These are phyloP conservation scores for Yueomyces sinensis DNA, from an alignment of 805 yeast species.

Conservation along the genomic window DNA sequence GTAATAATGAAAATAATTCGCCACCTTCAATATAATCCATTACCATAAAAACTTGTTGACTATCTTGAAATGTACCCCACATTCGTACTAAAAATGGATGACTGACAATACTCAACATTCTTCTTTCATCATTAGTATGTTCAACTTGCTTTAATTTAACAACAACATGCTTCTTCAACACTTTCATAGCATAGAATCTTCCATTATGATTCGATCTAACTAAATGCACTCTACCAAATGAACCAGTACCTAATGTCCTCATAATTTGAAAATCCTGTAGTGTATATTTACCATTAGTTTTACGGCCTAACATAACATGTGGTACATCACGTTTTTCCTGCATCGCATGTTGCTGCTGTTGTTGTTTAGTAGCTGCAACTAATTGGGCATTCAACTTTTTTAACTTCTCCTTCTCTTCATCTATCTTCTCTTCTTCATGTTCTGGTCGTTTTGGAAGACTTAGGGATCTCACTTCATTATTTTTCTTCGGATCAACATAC, in stretches of 20 bases:
- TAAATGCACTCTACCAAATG: conserved; percentile 85
- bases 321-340: neutral
- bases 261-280: conserved; percentile 66
- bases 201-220: conserved; percentile 81
- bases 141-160: conserved; percentile 89
- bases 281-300: conserved; percentile 55
- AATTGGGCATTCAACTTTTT: neutral
- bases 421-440: neutral
- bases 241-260: conserved; percentile 86
- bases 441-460: conserved; percentile 2
- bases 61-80: conserved; percentile 95
- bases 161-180: conserved; percentile 74
- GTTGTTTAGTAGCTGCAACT: neutral
- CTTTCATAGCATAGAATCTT: conserved; percentile 81
- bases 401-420: neutral
- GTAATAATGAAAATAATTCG: conserved; percentile 67
- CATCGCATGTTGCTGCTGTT: neutral
- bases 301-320: conserved; percentile 1
- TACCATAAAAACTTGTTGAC: conserved; percentile 71
- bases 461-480: conserved; percentile 6
- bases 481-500: conserved; percentile 9
- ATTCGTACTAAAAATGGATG: conserved; percentile 84
- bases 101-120: conserved; percentile 70
- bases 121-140: conserved; percentile 87
- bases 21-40: conserved; percentile 97